Conservation (phyloP, 225 moss, liverwort and hornwort genomes). For the Straminergon stramineum region DNA sequence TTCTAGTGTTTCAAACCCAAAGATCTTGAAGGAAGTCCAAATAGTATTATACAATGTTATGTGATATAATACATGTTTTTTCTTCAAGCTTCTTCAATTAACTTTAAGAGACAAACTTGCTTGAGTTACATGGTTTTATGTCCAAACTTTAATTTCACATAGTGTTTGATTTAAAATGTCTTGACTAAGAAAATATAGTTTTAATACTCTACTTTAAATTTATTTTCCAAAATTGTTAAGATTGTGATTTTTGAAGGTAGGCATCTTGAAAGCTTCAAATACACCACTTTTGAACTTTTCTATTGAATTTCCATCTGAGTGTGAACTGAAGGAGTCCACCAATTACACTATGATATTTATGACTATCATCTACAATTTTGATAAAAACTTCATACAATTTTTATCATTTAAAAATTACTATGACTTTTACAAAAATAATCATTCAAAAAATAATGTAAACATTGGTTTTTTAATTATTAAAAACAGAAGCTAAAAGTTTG, state of each 20-base stretch:
- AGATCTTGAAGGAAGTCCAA: accelerated
- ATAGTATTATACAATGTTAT: not conserved
- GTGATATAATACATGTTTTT: not conserved
- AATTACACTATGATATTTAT: not conserved
- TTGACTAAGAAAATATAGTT: accelerated
- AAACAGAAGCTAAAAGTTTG: not conserved
- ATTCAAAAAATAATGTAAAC: not conserved
- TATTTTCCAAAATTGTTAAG: not conserved
- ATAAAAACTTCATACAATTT: not conserved
- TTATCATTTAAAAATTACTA: not conserved
- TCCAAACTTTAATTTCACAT: not conserved
- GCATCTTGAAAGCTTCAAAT: not conserved
- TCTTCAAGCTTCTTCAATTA: not conserved
- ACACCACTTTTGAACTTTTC: not conserved
- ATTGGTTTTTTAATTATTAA: no score
- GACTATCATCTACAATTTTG: not conserved
- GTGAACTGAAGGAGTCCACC: not conserved
- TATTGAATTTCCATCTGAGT: not conserved
- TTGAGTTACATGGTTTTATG: accelerated
- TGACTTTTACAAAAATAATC: not conserved
- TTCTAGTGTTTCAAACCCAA: accelerated
- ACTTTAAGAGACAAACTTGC: accelerated
- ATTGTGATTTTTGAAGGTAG: not conserved
- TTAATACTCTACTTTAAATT: accelerated
- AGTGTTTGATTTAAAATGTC: not conserved